phyloP scores from a whole-genome alignment of 2,329 filamentous ascomycete species.

The Talaromyces verruculosus region DNA sequence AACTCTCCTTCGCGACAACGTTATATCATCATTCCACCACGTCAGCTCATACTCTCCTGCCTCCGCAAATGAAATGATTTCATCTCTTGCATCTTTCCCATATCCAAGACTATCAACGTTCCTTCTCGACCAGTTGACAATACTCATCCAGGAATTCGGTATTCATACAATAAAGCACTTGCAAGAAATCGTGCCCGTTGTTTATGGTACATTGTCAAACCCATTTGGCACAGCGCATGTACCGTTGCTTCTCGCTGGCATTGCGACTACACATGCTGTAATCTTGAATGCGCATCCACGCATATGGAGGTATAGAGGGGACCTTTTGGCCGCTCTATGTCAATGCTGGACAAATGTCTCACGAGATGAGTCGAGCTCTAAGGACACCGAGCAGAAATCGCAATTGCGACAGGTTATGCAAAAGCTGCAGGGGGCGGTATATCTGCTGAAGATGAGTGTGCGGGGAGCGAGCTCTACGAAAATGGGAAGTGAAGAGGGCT shows the following conservation, averaged over 20 bases:
- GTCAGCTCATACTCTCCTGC: slow-evolving; percentile 48
- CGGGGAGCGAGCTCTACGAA: slow-evolving; percentile 2
- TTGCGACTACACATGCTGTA: slow-evolving; percentile 56
- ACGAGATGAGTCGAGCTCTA: slow-evolving; percentile 32
- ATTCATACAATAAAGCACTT: slow-evolving; percentile 43
- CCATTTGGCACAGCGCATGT: slow-evolving; percentile 63
- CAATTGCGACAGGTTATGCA: slow-evolving; percentile 25
- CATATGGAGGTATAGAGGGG: slow-evolving; percentile 60
- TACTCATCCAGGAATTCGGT: slow-evolving; percentile 34
- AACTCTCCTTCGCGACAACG: slow-evolving; percentile 35
- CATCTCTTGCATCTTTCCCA: slow-evolving; percentile 44
- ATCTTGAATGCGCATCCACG: slow-evolving; percentile 70
- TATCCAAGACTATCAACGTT: slow-evolving; percentile 52
- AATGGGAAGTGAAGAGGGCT: slow-evolving; percentile 16
- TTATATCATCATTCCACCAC: slow-evolving; percentile 43
- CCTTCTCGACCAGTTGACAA: slow-evolving; percentile 33
- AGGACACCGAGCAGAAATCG: slow-evolving; percentile 25
- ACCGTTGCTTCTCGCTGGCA: slow-evolving; percentile 55
- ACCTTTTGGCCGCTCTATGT: slow-evolving; percentile 62
- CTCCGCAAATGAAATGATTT: slow-evolving; percentile 40
- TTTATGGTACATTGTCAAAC: slow-evolving; percentile 65
- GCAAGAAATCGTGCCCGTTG: slow-evolving; percentile 66
- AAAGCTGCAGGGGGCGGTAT: slow-evolving; percentile 27
- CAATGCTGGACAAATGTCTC: slow-evolving; percentile 62
- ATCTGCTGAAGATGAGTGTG: slow-evolving; percentile 34